Base-by-base conservation (phyloP, 2,329 filamentous ascomycete species). In the Colletotrichum sp. region DNA sequence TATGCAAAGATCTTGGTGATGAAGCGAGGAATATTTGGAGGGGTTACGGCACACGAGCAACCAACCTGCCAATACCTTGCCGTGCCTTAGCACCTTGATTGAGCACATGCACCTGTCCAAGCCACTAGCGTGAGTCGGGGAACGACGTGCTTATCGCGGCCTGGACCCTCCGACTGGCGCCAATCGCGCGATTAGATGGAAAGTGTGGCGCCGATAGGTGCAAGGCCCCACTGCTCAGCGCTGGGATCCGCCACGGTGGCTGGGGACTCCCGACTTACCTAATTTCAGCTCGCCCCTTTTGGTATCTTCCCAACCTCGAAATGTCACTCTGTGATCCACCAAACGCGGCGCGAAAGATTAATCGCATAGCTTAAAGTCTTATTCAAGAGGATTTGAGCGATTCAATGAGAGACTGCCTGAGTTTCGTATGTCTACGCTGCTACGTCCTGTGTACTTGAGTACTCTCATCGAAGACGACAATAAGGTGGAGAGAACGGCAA, bases 81-180 rank as follows among this genome's bases (percentile, higher is more conserved):
- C 30, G n/a, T 34, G n/a, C 56, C 26, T 58, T 28, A 32, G 24
- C 56, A 69, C 56, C 56, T 61, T 61, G 24, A 24, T 24, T 75
- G 73, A 75, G 73, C 73, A 75, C 73, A 75, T 75, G 73, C 69
- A 75, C 73, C 73, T 36, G 43, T 73, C 36, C 21, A 66, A 48
- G 63, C 69, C 63, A 52, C 43, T 52, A 52, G 38, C 69, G 69
- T 43, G 66, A 26, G 55, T 61, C 62, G 34, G 63, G 36, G 43
- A 24, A n/a, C 28, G 32, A n/a, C 68, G 26, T 65, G 65, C 75
- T 71, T 73, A 71, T 71, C 71, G 59, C 66, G 61, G 43, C 67
- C 61, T 52, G 61, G 76, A 52, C 74, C 68, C 34, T 58, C 52
- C 76, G 73, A 69, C 73, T 75, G 70, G 73, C 73, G 73, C 73